Evolutionary conservation across 352 stramenopile genomes (phyloP).

Genomic region (Aphanomyces stellatus): DNA sequence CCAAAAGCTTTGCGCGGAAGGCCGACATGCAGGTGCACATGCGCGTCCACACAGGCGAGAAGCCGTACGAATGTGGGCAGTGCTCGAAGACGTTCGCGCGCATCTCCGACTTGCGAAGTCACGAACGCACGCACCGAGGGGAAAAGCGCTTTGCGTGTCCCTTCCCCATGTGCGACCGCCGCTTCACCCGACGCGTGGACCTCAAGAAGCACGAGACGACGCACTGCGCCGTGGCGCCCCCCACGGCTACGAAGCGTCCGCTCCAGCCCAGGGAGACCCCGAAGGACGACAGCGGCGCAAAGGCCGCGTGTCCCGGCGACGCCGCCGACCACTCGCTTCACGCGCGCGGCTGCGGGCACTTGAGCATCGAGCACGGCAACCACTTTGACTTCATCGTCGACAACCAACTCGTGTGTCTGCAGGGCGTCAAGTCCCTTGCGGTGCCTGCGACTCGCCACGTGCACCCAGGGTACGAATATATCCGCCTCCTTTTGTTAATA

Average conservation of each 20-base stretch:
- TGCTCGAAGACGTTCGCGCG: constrained; percentile 59
- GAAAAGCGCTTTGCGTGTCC: constrained; percentile 52
- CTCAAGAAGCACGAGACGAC: constrained; percentile 63
- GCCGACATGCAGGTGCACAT: constrained; percentile 69
- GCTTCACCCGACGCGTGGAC: constrained; percentile 54
- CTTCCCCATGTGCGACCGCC: constrained; percentile 38
- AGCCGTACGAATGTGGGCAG: constrained; percentile 50
- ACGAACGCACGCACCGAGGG: constrained; percentile 63
- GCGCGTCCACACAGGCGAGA: constrained; percentile 66
- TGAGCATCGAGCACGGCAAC: constrained; percentile 70
- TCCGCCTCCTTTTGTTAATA: too few species aligned
- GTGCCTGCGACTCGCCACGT: constrained; percentile 17
- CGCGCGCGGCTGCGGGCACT: constrained; percentile 42
- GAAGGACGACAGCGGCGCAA: too few species aligned
- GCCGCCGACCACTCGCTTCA: constrained; percentile 50
- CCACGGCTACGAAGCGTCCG: not conserved
- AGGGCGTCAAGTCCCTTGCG: constrained; percentile 44
- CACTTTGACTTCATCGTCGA: constrained; percentile 76
- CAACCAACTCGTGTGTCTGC: constrained; percentile 71
- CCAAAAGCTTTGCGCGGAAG: constrained; percentile 56
- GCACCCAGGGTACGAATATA: not conserved
- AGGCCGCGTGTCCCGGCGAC: not conserved
- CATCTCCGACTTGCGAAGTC: constrained; percentile 60
- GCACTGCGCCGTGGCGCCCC: constrained; percentile 26
- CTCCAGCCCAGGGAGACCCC: not conserved